Evolutionary conservation across 2,329 filamentous ascomycete genomes (phyloP), one percentile per base, ranked within the genome.

Genomic region (Leptographium wingfieldii): DNA sequence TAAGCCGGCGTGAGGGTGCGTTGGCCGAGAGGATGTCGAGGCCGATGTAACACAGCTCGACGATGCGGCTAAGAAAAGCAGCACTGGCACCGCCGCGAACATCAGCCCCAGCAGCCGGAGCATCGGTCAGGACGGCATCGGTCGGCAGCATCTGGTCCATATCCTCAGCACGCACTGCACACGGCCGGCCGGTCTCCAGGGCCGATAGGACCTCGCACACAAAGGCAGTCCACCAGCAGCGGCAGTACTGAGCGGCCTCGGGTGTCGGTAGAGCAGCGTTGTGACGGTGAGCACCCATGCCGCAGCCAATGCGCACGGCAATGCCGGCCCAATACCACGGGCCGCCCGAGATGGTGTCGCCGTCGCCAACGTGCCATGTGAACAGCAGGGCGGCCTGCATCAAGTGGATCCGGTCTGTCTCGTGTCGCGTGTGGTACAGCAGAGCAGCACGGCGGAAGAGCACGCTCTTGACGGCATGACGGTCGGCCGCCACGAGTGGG

Each of bases 331-430:
- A 70, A 51, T 66, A 68, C 48, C 64, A 69, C 0, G 62, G 60
- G 40, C 68, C 68, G 27, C 60, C 58, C 27, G 57, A 55, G 1
- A 68, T 63, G 6, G 62, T 64, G 53, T 69, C 67, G 1, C 60
- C 59, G 58, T 63, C 62, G 22, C 67, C 65, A 5, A 65, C 51
- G 57, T 70, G 64, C 65, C 67, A 68, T 1, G 67, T 65, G 40
- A 70, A 65, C 5, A 70, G 61, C 22, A 70, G 52, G 1, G 69
- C 68, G 0, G 66, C 65, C 56, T 70, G 68, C 16, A 68, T 60
- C 11, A 70, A 46, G 38, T 65, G 49, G 19, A 66, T 40, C 6
- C 68, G 65, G 58, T 69, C 66, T 6, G 63, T 67, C 58, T 70
- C 69, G 55, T 67, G 65, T 16, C 65, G 65, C 54, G 66, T 59